Evolutionary conservation across 2,329 filamentous ascomycete genomes (phyloP), one percentile per base, ranked within the genome.

Genomic region (Drechslerella coelobrocha): DNA sequence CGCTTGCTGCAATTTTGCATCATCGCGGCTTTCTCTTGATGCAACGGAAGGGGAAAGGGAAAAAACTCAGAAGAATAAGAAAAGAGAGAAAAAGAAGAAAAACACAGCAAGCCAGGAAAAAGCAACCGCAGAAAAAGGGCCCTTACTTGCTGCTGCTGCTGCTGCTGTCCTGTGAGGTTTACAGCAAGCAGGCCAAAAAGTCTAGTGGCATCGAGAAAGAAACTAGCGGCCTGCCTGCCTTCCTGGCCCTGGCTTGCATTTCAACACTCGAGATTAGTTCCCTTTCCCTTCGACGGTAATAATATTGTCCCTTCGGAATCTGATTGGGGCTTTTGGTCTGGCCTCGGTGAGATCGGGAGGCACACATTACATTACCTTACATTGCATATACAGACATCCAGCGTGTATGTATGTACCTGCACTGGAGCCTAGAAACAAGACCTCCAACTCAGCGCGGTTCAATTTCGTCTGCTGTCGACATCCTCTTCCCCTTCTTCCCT

Each of bases 1-100:
- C 63, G 63, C 55, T 68, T 68, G 17, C 51, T 53, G 52, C 52
- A 59, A 53, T 62, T 61, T 61, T 69, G 57, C 65, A 71, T 71
- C 59, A 71, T 71, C 52, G 57, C 57, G 57, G 56, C 63, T 68
- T 68, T 61, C 62, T 68, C 19, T 61, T 61, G 63, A 61, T 63
- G 39, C 60, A 56, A 56, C 47, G 41, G 41, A 60, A 24, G 26
- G 55, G 45, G 23, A 41, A 56, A 56, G 29, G 26, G 19, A 62
- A 24, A 53, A 57, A 61, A 61, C 61, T 19, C 21, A 56, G 39
- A 54, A 37, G 34, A 51, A 50, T 23, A 17, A 55, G 31, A 34
- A 21, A 39, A 19, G 48, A 50, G 24, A 24, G 56, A 24, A 27
- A 61, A 56, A 59, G 59, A 29, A 17, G 47, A 19, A 48, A 21